Conservation (phyloP, 225 moss, liverwort and hornwort species). For the Pseudoscleropodium purum region DNA sequence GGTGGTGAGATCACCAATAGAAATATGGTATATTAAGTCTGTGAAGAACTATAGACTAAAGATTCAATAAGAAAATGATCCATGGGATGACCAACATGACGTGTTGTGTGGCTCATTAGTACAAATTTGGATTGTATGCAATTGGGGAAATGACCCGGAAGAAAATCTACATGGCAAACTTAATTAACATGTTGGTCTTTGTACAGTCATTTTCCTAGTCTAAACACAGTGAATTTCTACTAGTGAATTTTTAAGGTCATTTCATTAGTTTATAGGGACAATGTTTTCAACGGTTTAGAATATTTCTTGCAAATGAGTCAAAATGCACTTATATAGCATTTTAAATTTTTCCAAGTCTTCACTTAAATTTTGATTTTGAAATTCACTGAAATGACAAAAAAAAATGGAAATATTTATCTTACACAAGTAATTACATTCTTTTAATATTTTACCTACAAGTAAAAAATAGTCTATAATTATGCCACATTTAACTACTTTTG, state of each 20-base stretch:
- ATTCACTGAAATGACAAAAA: not conserved
- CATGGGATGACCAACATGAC: not conserved
- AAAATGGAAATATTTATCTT: not conserved
- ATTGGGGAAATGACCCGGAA: rapidly evolving
- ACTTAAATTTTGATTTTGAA: not conserved
- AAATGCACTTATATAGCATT: not conserved
- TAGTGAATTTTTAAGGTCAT: not conserved
- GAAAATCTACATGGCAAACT: not conserved
- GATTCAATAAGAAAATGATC: not conserved
- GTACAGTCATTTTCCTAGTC: not conserved
- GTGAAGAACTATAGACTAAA: rapidly evolving
- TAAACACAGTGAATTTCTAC: rapidly evolving
- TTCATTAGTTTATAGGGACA: not conserved
- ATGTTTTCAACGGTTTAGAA: not conserved
- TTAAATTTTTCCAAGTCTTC: not conserved
- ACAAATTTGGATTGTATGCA: rapidly evolving
- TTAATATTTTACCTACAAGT: not conserved
- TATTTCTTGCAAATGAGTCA: not conserved
- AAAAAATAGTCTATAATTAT: not conserved
- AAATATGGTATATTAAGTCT: not conserved
- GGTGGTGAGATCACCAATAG: not conserved
- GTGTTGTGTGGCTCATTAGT: not conserved
- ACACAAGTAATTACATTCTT: not conserved
- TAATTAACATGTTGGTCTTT: rapidly evolving
- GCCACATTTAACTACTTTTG: no score